A percentile compares a stretch with the other conserved stretches of the same genome.
Conservation (phyloP, 495 filamentous ascomycete species). For the Penicillium crystallinum region DNA sequence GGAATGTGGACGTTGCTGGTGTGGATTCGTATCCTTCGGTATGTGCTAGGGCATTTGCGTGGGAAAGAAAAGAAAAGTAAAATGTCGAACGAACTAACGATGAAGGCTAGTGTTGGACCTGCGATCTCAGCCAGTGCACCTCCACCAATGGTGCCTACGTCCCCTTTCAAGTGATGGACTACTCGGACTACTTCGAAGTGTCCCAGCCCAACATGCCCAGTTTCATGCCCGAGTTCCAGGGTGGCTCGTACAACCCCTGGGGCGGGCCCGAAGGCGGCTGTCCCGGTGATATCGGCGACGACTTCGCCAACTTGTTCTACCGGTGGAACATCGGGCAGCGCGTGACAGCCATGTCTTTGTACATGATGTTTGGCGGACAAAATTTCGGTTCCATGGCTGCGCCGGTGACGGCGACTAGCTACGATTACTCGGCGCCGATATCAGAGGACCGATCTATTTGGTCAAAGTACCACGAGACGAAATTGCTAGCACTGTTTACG, state of each 20-base stretch:
- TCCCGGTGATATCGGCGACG: constrained; percentile 39
- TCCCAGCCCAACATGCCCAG: constrained; percentile 47
- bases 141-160: constrained; percentile 51
- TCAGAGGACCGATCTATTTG: constrained; percentile 53
- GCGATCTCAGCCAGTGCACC: constrained; percentile 51
- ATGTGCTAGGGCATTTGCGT: not conserved
- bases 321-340: constrained; percentile 52
- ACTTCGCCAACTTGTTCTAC: constrained; percentile 59
- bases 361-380: constrained; percentile 60
- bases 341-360: constrained; percentile 48
- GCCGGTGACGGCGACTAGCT: constrained; percentile 45
- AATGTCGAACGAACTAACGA: not conserved
- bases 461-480: constrained; percentile 57
- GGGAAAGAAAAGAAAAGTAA: too few species aligned
- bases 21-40: constrained; percentile 55
- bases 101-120: constrained; percentile 48
- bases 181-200: constrained; percentile 53
- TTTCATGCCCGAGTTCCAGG: constrained; percentile 61
- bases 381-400: constrained; percentile 51
- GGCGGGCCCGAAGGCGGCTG: constrained; percentile 51
- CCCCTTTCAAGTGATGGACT: constrained; percentile 45
- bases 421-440: constrained; percentile 58
- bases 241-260: constrained; percentile 61
- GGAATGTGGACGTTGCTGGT: constrained; percentile 54
- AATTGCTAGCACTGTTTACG: constrained; percentile 52